These are phyloP conservation scores for Kurtzmaniella quercitrusa DNA, from an alignment of 1,139 yeast genomes.

Conservation along the genomic window DNA sequence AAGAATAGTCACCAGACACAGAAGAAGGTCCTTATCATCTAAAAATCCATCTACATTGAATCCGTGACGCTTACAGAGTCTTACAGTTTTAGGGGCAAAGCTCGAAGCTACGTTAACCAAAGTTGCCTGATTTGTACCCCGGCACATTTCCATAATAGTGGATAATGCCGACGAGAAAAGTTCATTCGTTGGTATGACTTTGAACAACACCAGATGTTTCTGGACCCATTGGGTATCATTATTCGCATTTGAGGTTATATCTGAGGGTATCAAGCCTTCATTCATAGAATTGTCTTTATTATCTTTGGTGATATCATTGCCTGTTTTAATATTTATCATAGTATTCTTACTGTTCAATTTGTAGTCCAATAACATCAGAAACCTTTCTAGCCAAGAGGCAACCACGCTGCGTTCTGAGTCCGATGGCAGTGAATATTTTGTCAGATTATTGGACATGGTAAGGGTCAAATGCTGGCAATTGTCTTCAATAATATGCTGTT, in stretches of 20 bases:
- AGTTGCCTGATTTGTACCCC: neutral
- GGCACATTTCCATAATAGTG: neutral
- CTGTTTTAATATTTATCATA: no score
- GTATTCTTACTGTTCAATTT: conserved; percentile 5
- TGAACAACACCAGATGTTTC: neutral
- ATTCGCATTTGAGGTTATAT: neutral
- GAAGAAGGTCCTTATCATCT: neutral
- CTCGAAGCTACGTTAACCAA: neutral
- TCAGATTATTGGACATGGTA: conserved; percentile 3
- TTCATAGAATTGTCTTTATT: conserved; percentile 5
- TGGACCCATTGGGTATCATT: neutral
- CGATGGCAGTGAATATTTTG: conserved; percentile 8
- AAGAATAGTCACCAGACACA: neutral
- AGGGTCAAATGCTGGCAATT: conserved; percentile 16
- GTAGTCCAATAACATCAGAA: conserved; percentile 6
- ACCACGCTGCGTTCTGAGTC: neutral
- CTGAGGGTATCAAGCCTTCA: neutral
- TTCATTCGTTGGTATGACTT: neutral
- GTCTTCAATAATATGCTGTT: conserved; percentile 24
- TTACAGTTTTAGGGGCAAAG: neutral
- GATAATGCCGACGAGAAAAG: neutral
- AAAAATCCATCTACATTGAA: neutral
- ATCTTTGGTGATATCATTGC: no score
- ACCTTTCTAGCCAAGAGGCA: conserved; percentile 12
- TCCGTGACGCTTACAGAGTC: neutral